Base-by-base conservation (phyloP, 1,139 yeast genomes). In the Suhomyces choctaworum region DNA sequence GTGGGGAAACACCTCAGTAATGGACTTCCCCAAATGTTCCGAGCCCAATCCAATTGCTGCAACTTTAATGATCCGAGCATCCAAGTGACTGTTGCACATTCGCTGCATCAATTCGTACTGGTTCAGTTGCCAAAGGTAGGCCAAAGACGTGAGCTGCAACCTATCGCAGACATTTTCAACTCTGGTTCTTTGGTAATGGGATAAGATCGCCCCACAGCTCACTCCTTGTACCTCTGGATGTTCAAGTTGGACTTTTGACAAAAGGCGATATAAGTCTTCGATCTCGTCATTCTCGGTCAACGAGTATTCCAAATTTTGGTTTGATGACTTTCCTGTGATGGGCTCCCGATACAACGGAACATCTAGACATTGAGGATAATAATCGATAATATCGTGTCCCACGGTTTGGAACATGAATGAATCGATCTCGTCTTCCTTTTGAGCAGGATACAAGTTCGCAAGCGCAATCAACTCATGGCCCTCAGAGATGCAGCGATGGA, bases 341-440 rank as follows among this genome's bases (percentile, higher is more conserved):
- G 71, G 66, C n/a, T 75, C 78, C 34, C 96, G 64, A 51, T 82
- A 88, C 51, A 92, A 62, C 1, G 98, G 97, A 1, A 86, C 79
- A 5, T 78, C 89, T 29, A 86, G 63, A 50, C 96, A 86, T 42
- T 82, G 70, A 2, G 76, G 66, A 51, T 89, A 88, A 38, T 66
- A 60, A 1, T 76, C 73, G 4, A 92, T 71, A 4, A 87, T 78
- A 47, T 84, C 88, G 57, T 85, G 94, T 0, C 98, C 98, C n/a
- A 92, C 98, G 0, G 98, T 92, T 60, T 92, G 98, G 60, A 87
- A 92, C 98, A 92, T 92, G 57, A 84, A 92, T 37, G 96, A 86
- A 60, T 92, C 97, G 40, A 92, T 66, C 57, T 92, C 98, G 46
- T 74, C 76, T 14, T 60, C 55, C 4, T 34, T 26, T 15, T 20